phyloP scores from a whole-genome alignment of 257 asterid species.

The Jacaranda mimosifolia region DNA sequence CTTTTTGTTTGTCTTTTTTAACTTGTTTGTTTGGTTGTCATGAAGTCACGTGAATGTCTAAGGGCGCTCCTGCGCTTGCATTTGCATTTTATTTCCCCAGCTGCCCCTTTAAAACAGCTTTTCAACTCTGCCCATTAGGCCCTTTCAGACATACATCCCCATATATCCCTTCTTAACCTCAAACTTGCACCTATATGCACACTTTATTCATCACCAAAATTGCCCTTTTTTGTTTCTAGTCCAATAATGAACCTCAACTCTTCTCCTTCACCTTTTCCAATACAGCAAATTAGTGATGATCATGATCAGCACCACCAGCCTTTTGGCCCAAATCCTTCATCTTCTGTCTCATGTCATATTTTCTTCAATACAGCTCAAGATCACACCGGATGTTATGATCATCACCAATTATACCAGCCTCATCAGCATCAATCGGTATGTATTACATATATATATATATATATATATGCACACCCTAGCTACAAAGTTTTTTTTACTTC shows the following conservation, averaged over 20 bases:
- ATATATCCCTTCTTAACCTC: background rate
- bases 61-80: background rate
- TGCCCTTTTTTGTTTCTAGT: background rate
- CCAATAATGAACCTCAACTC: conserved; percentile 47
- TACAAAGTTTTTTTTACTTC: background rate
- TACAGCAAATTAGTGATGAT: conserved; percentile 40
- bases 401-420: conserved; percentile 34
- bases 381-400: conserved; percentile 44
- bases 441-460: background rate
- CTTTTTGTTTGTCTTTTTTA: conserved; percentile 57
- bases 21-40: conserved; percentile 57
- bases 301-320: conserved; percentile 38
- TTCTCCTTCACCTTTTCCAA: conserved; percentile 50
- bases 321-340: conserved; percentile 47
- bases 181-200: background rate
- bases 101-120: conserved; percentile 43
- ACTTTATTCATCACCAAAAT: conserved; percentile 5
- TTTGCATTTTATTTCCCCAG: background rate
- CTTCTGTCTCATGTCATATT: conserved; percentile 51
- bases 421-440: conserved; percentile 56
- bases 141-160: conserved; percentile 37
- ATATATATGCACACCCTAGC: background rate
- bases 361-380: conserved; percentile 59
- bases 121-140: conserved; percentile 40
- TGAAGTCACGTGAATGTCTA: conserved; percentile 73